Evolutionary conservation across 2,329 filamentous ascomycete genomes (phyloP).

Genomic region (Dactylellina cionopaga): DNA sequence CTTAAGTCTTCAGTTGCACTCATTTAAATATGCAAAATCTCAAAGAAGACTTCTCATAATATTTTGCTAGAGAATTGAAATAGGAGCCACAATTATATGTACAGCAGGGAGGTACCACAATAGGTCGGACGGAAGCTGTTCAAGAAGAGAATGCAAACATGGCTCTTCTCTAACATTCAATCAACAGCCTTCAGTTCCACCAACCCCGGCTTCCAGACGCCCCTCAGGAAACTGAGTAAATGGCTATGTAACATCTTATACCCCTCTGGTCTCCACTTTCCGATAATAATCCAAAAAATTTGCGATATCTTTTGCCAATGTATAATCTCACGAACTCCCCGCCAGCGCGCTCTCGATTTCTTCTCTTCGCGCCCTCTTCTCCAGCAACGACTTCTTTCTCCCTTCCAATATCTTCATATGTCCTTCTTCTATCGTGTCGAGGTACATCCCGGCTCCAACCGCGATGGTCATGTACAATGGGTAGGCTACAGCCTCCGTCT

Average conservation of each 20-base stretch:
- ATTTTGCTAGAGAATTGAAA: background rate
- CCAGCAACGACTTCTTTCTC: slow-evolving; percentile 81
- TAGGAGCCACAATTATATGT: slow-evolving; percentile 7
- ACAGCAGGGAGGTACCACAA: background rate
- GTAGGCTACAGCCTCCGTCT: slow-evolving; percentile 86
- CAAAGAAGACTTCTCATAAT: background rate
- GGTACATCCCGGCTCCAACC: slow-evolving; percentile 95
- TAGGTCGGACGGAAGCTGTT: background rate
- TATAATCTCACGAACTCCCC: slow-evolving; percentile 22
- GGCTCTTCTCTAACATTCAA: background rate
- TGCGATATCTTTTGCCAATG: too few species aligned
- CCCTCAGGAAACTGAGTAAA: background rate
- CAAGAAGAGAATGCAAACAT: background rate
- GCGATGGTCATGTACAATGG: slow-evolving; percentile 86
- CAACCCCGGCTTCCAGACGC: background rate
- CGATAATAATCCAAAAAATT: background rate
- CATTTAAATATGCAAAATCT: too few species aligned
- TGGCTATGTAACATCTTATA: background rate
- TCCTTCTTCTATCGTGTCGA: slow-evolving; percentile 85
- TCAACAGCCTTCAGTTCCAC: background rate
- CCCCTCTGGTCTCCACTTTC: background rate
- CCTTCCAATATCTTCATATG: slow-evolving; percentile 81
- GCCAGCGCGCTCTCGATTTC: slow-evolving; percentile 59
- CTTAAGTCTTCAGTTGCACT: too few species aligned
- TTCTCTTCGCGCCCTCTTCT: slow-evolving; percentile 85